Evolutionary conservation across 2,329 filamentous ascomycete species (phyloP).

Genomic region (Chaetomiaceae sp.): DNA sequence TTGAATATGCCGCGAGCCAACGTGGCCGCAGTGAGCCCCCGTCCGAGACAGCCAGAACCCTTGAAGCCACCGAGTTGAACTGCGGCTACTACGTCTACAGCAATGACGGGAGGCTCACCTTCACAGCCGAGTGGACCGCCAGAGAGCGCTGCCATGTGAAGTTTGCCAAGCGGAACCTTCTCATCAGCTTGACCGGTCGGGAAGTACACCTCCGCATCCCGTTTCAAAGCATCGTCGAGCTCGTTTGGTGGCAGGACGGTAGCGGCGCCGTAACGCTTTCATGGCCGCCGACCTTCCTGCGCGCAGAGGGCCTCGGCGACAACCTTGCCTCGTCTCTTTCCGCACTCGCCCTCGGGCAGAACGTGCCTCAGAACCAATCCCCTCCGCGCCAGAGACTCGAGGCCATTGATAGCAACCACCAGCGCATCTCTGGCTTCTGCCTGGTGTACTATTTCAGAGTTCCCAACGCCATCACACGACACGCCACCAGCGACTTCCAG

Average conservation of each 20-base stretch:
- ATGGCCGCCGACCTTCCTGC: conserved; percentile 41
- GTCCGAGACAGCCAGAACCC: conserved; percentile 3
- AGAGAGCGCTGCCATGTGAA: conserved; percentile 32
- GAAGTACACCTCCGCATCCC: conserved; percentile 41
- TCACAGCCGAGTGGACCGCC: conserved; percentile 36
- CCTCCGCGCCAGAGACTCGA: conserved; percentile 7
- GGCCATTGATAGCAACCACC: conserved; percentile 12
- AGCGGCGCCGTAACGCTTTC: conserved; percentile 45
- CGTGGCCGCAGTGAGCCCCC: neutral
- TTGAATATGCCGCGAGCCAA: conserved; percentile 16
- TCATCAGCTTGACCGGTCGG: conserved; percentile 30
- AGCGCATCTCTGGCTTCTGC: conserved; percentile 32
- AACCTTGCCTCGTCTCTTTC: neutral
- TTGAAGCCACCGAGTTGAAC: conserved; percentile 18
- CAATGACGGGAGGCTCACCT: conserved; percentile 31
- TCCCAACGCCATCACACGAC: neutral
- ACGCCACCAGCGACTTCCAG: conserved; percentile 9
- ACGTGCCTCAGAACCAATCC: neutral
- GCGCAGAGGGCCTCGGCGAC: neutral
- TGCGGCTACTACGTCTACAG: conserved; percentile 44
- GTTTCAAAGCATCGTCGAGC: conserved; percentile 42
- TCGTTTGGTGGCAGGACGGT: conserved; percentile 33
- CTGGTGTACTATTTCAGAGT: conserved; percentile 18
- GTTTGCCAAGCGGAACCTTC: conserved; percentile 39
- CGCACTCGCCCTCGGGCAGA: neutral